Conservation (phyloP, 306 rosid genomes). For the Quercus ilex region DNA sequence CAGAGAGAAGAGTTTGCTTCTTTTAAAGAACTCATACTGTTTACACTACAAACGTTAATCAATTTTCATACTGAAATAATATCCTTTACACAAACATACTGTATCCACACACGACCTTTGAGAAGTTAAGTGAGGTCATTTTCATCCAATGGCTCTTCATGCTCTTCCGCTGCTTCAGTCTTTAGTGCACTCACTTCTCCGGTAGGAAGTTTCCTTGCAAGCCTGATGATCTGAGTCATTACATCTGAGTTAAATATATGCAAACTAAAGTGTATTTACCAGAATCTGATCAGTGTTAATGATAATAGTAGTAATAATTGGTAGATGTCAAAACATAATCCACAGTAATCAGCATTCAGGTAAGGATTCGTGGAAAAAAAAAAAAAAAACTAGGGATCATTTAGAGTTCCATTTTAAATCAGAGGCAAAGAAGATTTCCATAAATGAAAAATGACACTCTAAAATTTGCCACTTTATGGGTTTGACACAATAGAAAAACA, state of each 20-base stretch:
- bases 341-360: no score
- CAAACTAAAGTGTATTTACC: not conserved
- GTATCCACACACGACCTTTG: not conserved
- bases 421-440: no score
- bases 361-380: no score
- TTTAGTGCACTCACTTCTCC: constrained; percentile 72
- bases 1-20: no score
- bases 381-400: no score
- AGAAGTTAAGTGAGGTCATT: constrained; percentile 68
- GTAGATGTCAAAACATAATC: not conserved
- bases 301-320: not conserved
- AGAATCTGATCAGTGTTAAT: not conserved
- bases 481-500: no score
- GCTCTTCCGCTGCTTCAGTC: constrained; percentile 35
- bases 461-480: no score
- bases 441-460: no score
- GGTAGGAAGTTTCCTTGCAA: constrained; percentile 86
- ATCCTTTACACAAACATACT: not conserved
- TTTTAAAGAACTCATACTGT: no score
- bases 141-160: constrained; percentile 69
- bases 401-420: no score
- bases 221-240: constrained; percentile 69
- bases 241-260: constrained; percentile 9
- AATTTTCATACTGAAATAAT: not conserved
- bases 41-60: not conserved